These are phyloP conservation scores for Fomitiporia mediterranea DNA, from an alignment of 1,284 basidiomycete species.

Conservation along the genomic window DNA sequence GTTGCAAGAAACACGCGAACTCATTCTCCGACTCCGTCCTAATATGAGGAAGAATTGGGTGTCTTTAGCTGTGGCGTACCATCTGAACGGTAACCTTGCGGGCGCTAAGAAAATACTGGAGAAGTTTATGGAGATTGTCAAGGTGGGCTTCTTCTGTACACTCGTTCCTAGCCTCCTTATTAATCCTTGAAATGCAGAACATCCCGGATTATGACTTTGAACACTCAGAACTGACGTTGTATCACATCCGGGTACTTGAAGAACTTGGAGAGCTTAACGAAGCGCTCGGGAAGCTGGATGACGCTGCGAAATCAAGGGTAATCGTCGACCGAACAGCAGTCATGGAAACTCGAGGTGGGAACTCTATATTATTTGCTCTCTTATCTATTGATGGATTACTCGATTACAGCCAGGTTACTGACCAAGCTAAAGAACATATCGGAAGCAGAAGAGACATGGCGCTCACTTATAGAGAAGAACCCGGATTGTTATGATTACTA, in stretches of 20 bases:
- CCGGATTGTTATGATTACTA: conserved; percentile 84
- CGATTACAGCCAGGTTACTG: conserved; percentile 58
- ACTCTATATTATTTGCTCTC: conserved; percentile 1
- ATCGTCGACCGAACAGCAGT: conserved; percentile 72
- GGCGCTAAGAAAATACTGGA: conserved; percentile 77
- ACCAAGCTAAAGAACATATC: conserved; percentile 55
- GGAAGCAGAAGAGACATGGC: conserved; percentile 78
- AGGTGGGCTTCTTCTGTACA: conserved; percentile 37
- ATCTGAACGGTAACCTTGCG: conserved; percentile 71
- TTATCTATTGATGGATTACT: conserved; percentile 16
- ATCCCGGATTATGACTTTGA: conserved; percentile 78
- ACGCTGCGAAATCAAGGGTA: conserved; percentile 56
- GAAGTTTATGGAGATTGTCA: conserved; percentile 58
- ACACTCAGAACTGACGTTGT: conserved; percentile 81
- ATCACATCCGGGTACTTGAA: conserved; percentile 78
- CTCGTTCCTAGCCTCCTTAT: conserved; percentile 12
- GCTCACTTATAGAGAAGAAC: conserved; percentile 79
- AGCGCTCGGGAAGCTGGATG: conserved; percentile 60
- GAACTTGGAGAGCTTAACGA: conserved; percentile 65
- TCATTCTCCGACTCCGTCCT: conserved; percentile 78
- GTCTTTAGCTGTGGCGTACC: conserved; percentile 83
- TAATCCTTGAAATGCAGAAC: conserved; percentile 41
- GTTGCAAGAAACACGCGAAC: conserved; percentile 81
- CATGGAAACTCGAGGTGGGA: conserved; percentile 66
- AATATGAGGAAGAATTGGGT: conserved; percentile 89